Evolutionary conservation across 768 basidiomycete species (phyloP), one percentile per base, ranked within the genome.

Genomic region (Lepiota brunneoincarnata): DNA sequence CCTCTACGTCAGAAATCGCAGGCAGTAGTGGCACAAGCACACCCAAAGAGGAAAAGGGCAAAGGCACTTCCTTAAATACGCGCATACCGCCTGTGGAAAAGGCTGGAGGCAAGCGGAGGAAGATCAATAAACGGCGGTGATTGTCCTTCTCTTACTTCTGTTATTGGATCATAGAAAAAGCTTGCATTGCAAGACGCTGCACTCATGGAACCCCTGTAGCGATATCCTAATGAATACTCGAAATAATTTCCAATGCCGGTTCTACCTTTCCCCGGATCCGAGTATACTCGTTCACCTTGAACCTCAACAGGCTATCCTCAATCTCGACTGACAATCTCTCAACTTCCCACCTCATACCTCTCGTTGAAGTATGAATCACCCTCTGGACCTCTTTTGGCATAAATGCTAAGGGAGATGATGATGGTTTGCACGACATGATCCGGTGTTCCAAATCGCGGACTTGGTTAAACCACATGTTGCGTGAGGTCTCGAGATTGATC

Each of bases 31-130:
- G 74, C 6, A 67, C 67, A 9, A 68, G 65, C 24, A 77, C 72
- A 10, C 72, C 74, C 36, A 70, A 59, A 55, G 67, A 69, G 39
- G 68, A 62, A 41, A 69, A 61, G 11, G 66, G 61, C 5, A 69
- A 67, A 56, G 62, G 61, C 34, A 64, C 63, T 10, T 34, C 47
- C 11, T 20, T 49, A 26, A 59, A 53, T 21, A 18, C 26, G 18
- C 68, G 69, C 46, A 64, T 63, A 6, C 67, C 63, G 4, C 75
- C 80, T 10, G 73, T 78, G 18, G 66, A 69, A 41, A 86, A 77
- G 62, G 78, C 80, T 6, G 87, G 84, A 0, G 86, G 86, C 10
- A 83, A 80, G 64, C 77, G 87, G 64, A 79, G 86, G 58, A 85
- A 84, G 65, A 75, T 69, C 6, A 72, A 76, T 17, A 78, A 69